Evolutionary conservation across 352 stramenopile species (phyloP).

Genomic region (Pythium rhizo-oryzae): DNA sequence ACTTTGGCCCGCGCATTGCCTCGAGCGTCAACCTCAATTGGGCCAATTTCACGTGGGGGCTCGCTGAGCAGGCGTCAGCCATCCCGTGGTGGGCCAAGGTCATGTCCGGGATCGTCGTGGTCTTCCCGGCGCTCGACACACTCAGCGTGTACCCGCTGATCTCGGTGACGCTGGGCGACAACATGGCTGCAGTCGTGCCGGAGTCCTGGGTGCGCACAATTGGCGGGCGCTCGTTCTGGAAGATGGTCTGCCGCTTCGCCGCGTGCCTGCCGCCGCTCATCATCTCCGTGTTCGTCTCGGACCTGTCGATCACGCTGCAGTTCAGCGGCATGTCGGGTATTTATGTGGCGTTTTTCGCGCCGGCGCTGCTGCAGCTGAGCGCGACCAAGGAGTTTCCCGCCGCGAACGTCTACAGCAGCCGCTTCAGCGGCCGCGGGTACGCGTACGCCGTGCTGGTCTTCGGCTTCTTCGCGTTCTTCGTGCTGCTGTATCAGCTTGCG

Average conservation of each 20-base stretch:
- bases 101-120: conserved; percentile 81
- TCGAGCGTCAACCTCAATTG: conserved; percentile 93
- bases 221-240: conserved; percentile 51
- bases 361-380: conserved; percentile 67
- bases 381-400: conserved; percentile 50
- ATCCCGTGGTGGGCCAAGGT: conserved; percentile 63
- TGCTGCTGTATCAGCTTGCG: conserved; percentile 65
- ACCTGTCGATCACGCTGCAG: conserved; percentile 87
- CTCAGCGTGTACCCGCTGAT: conserved; percentile 93
- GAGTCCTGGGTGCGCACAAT: conserved; percentile 38
- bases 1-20: conserved; percentile 80
- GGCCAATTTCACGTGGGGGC: conserved; percentile 85
- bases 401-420: conserved; percentile 63
- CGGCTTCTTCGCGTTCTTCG: conserved; percentile 55
- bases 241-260: conserved; percentile 76
- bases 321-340: conserved; percentile 80
- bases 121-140: conserved; percentile 90
- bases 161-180: conserved; percentile 91
- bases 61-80: conserved; percentile 44
- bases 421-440: conserved; percentile 56
- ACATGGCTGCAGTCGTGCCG: conserved; percentile 74
- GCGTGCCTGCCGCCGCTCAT: conserved; percentile 81
- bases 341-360: conserved; percentile 84
- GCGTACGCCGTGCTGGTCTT: conserved; percentile 73
- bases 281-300: conserved; percentile 78